Evolutionary conservation across 768 basidiomycete genomes (phyloP).

Genomic region (Porphyrellus cyaneotinctus): DNA sequence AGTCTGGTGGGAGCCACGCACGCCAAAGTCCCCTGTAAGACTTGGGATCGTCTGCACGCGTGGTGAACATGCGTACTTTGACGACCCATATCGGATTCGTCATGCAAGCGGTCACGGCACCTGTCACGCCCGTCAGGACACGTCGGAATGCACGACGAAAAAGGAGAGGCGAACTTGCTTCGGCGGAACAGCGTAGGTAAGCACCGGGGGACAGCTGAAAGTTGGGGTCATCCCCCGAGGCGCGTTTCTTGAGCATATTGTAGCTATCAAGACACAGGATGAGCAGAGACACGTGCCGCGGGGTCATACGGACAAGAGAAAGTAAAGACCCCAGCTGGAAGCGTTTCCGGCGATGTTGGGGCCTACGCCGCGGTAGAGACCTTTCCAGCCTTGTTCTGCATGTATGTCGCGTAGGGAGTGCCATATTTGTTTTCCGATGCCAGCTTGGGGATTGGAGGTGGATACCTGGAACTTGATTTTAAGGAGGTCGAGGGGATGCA

Average conservation of each 20-base stretch:
- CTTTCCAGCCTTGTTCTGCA: constrained; percentile 69
- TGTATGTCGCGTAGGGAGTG: constrained; percentile 69
- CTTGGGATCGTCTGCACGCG: constrained; percentile 55
- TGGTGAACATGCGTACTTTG: constrained; percentile 95
- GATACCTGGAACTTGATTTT: constrained; percentile 93
- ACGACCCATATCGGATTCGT: constrained; percentile 99
- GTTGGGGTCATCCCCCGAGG: constrained; percentile 61
- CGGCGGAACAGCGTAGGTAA: constrained; percentile 85
- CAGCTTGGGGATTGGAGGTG: constrained; percentile 56
- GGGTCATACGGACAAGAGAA: constrained; percentile 74
- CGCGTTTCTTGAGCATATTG: constrained; percentile 85
- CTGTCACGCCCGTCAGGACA: constrained; percentile 39
- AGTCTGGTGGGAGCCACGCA: constrained; percentile 27
- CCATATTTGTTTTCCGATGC: constrained; percentile 74
- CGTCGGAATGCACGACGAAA: constrained; percentile 3
- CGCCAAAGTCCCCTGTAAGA: constrained; percentile 81
- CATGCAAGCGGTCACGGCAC: constrained; percentile 87
- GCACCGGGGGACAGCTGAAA: constrained; percentile 68
- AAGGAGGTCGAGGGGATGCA: constrained; percentile 96
- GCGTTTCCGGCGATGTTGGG: constrained; percentile 95
- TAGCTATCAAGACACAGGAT: constrained; percentile 51
- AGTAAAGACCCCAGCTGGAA: constrained; percentile 96
- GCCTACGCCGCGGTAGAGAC: constrained; percentile 85
- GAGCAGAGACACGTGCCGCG: constrained; percentile 3
- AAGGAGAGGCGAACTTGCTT: constrained; percentile 79